A percentile compares a stretch with the other conserved stretches of the same genome.
Conservation (phyloP, 768 basidiomycete genomes). For the Daedaleopsis sinensis region DNA sequence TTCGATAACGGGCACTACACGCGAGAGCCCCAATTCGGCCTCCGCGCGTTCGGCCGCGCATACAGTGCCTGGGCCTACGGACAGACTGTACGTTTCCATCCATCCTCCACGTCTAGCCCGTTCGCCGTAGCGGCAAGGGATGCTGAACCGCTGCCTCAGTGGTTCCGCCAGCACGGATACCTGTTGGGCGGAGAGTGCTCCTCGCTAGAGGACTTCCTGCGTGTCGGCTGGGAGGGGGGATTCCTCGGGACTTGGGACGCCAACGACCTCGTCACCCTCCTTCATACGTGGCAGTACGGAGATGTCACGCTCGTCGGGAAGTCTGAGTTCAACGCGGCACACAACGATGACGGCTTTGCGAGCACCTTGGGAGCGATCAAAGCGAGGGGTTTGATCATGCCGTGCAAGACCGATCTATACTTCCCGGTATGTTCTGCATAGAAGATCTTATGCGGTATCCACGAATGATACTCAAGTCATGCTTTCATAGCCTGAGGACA, state of each 20-base stretch:
- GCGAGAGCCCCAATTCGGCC: constrained; percentile 46
- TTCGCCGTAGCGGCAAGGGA: background rate
- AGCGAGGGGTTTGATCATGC: constrained; percentile 59
- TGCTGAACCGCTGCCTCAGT: constrained; percentile 36
- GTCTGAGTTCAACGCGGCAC: background rate
- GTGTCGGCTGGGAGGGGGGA: constrained; percentile 53
- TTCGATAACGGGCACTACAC: constrained; percentile 58
- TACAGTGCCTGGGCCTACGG: constrained; percentile 65
- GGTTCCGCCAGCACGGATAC: constrained; percentile 54
- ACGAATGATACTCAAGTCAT: background rate
- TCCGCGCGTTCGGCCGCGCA: constrained; percentile 58
- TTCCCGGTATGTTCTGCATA: constrained; percentile 44
- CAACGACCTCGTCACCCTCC: constrained; percentile 52
- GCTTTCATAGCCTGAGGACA: constrained; percentile 52
- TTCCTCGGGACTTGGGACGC: constrained; percentile 33
- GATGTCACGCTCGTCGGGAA: constrained; percentile 48
- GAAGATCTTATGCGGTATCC: background rate
- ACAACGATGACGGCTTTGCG: constrained; percentile 39
- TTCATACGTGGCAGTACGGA: constrained; percentile 54
- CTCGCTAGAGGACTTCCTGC: constrained; percentile 51
- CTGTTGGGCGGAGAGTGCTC: constrained; percentile 47
- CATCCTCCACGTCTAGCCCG: background rate
- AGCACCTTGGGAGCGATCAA: constrained; percentile 46
- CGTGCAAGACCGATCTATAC: constrained; percentile 60
- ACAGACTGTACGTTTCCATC: constrained; percentile 42